phyloP scores from a whole-genome alignment of 495 filamentous ascomycete genomes.

The Aspergillus panamensis region DNA sequence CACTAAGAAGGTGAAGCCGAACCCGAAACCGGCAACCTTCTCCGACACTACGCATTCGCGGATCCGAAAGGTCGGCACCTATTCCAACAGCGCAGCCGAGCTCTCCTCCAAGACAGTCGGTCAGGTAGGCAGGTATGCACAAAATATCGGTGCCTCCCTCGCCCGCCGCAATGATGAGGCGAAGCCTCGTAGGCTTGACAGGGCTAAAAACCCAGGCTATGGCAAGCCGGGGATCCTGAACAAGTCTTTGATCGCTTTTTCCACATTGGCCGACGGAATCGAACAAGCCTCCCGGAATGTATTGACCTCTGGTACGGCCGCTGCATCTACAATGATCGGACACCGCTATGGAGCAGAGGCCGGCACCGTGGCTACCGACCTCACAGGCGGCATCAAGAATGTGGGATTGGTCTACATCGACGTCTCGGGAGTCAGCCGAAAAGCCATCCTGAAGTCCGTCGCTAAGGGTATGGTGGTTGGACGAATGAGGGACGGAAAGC shows the following conservation, averaged over 20 bases:
- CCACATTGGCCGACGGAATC: slow-evolving; percentile 90
- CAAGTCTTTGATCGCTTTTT: slow-evolving; percentile 93
- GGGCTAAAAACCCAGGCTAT: slow-evolving; percentile 55
- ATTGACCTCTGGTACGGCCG: slow-evolving; percentile 65
- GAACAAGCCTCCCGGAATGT: slow-evolving; percentile 77
- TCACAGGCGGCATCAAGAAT: slow-evolving; percentile 88
- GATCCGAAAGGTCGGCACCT: slow-evolving; percentile 77
- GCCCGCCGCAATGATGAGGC: slow-evolving; percentile 58
- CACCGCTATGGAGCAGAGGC: slow-evolving; percentile 87
- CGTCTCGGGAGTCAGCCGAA: slow-evolving; percentile 82
- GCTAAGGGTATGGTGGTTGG: slow-evolving; percentile 99
- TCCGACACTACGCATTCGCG: slow-evolving; percentile 77
- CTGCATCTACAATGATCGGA: slow-evolving; percentile 74
- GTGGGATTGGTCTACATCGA: slow-evolving; percentile 98
- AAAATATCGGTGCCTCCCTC: slow-evolving; percentile 79
- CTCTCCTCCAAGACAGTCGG: slow-evolving; percentile 85
- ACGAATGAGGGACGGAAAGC: slow-evolving; percentile 74
- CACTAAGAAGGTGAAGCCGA: slow-evolving; percentile 72
- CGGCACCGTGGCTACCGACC: slow-evolving; percentile 61
- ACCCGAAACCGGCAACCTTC: slow-evolving; percentile 78
- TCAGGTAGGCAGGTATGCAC: slow-evolving; percentile 71
- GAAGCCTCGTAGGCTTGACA: slow-evolving; percentile 55
- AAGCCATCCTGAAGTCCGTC: slow-evolving; percentile 85
- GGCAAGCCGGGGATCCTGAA: slow-evolving; percentile 85
- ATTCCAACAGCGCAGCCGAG: slow-evolving; percentile 71